Base-by-base conservation (phyloP, 768 basidiomycete genomes). In the Calocera cornea region DNA sequence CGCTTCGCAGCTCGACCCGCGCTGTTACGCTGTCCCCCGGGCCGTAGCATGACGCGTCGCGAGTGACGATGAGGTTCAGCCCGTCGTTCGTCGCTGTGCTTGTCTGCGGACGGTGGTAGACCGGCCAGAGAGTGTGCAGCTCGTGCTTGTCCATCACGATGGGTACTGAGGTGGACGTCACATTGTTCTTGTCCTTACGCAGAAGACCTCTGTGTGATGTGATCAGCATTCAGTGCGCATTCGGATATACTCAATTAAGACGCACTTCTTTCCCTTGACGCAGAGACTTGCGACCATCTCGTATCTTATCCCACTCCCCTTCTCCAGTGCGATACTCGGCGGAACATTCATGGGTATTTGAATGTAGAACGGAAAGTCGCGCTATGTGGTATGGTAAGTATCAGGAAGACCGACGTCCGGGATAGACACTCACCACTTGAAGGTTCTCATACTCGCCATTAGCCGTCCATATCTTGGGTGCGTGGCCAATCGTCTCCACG, bases 61-160 rank as follows among this genome's bases (percentile, higher is more conserved):
- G 87, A 31, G 89, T 86, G 22, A 93, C 87, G 49, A 83, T 84
- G 69, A 97, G 83, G 27, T 82, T 86, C 19, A 92, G 82, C 31
- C 86, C 87, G 1, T 91, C 87, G 69, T 86, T 83, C 1, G 79
- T 72, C 19, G 84, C 77, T 17, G 83, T 81, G n/a, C 90, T 87
- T 36, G 81, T 82, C 72, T 92, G 89, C 12, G 83, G 83, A 73
- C 92, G 89, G 64, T 83, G 84, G 73, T 92, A 95, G 34, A 95
- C 83, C 1, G 94, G 93, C 94, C 94, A 97, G 0, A 90, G 87
- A 2, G 92, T 89, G 73, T 95, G 93, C 7, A 95, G 79, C 70
- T 95, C 94, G 73, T 95, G 93, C 76, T 95, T 97, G 80, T 92
- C 89, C 72, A 97, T 90, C 69, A 87, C 84, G 50, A 97, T 87